phyloP scores from a whole-genome alignment of 1,139 yeast genomes.

The Taphrina betulina region DNA sequence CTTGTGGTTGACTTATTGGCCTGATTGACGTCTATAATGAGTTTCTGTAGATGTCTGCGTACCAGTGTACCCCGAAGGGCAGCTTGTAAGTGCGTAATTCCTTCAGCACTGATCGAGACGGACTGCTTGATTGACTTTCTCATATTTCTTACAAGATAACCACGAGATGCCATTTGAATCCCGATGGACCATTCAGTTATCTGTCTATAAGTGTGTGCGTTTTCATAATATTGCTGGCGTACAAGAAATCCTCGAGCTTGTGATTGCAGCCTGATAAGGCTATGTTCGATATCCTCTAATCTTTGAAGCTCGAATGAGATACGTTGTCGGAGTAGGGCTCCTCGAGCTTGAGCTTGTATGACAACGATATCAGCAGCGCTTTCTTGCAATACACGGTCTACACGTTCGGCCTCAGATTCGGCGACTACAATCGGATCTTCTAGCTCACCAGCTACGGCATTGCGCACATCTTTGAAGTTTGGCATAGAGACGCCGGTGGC shows the following conservation, averaged over 20 bases:
- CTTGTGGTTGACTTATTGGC: too few relatives aligned
- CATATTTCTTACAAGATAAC: neutral
- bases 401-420: constrained; percentile 41
- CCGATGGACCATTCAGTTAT: constrained; percentile 35
- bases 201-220: constrained; percentile 33
- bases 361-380: constrained; percentile 40
- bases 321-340: constrained; percentile 29
- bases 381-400: constrained; percentile 41
- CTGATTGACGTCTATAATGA: too few relatives aligned
- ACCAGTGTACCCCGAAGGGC: too few relatives aligned
- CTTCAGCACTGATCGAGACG: too few relatives aligned
- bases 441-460: constrained; percentile 42
- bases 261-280: constrained; percentile 43
- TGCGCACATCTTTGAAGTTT: constrained; percentile 47
- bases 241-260: constrained; percentile 42
- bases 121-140: too few relatives aligned
- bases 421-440: constrained; percentile 39
- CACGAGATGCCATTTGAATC: constrained; percentile 48
- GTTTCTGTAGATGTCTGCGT: too few relatives aligned
- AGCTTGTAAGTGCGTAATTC: too few relatives aligned
- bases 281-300: constrained; percentile 3
- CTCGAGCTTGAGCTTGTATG: constrained; percentile 46
- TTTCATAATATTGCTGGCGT: constrained; percentile 38
- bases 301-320: constrained; percentile 1
- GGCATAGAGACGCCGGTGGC: constrained; percentile 48